Conservation (phyloP, 2,329 filamentous ascomycete species). For the Diatrype stigma region DNA sequence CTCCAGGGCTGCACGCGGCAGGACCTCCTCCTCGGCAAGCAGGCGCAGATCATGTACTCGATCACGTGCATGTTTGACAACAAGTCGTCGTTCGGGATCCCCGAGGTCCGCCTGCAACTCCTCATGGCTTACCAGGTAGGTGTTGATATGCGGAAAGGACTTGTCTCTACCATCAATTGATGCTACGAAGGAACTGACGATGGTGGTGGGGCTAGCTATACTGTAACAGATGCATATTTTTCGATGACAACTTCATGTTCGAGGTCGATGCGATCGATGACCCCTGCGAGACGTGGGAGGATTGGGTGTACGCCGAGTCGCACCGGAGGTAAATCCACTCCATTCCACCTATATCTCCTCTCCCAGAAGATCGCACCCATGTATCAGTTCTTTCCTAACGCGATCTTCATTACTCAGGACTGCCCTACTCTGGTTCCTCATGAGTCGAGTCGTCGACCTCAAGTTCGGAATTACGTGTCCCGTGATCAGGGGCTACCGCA, state of each 20-base stretch:
- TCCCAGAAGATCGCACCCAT: background rate
- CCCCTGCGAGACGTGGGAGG: slow-evolving; percentile 18
- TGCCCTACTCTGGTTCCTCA: slow-evolving; percentile 20
- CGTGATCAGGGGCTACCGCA: slow-evolving; percentile 16
- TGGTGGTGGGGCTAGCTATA: slow-evolving; percentile 5
- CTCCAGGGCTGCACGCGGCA: slow-evolving; percentile 1
- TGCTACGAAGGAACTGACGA: too few relatives aligned
- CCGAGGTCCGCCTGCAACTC: slow-evolving; percentile 11
- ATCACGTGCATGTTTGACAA: slow-evolving; percentile 13
- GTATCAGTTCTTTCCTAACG: background rate
- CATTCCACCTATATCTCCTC: background rate
- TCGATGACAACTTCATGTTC: slow-evolving; percentile 10
- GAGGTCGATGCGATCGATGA: slow-evolving; percentile 11
- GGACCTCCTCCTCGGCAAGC: slow-evolving; percentile 11
- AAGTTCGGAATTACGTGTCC: slow-evolving; percentile 13
- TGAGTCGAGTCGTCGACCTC: slow-evolving; percentile 19
- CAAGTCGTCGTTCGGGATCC: slow-evolving; percentile 1
- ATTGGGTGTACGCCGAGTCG: slow-evolving; percentile 19
- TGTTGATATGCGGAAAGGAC: background rate
- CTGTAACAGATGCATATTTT: slow-evolving; percentile 7
- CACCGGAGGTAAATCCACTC: slow-evolving; percentile 17
- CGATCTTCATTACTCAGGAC: slow-evolving; percentile 4
- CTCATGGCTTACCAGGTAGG: slow-evolving; percentile 13
- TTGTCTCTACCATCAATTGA: too few relatives aligned
- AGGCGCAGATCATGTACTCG: slow-evolving; percentile 14